Evolutionary conservation across 768 basidiomycete species (phyloP).

Genomic region (Lentinula guzmanii): DNA sequence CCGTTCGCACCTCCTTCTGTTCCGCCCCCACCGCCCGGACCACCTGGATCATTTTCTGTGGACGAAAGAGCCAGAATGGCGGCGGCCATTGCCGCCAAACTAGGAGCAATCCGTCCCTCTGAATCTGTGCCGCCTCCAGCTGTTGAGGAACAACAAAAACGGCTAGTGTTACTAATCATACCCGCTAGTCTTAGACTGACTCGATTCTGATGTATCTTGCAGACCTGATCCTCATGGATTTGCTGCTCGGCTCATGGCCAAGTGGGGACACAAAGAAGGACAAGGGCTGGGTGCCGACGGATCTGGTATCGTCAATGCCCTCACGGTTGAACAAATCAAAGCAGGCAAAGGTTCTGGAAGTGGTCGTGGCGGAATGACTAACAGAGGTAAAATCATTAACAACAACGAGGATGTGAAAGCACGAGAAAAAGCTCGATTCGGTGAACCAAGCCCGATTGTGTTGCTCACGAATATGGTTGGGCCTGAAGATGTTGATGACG

Average conservation of each 20-base stretch:
- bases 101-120: conserved; percentile 41
- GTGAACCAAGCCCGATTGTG: conserved; percentile 86
- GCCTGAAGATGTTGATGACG: conserved; percentile 78
- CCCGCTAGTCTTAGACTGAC: background rate
- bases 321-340: conserved; percentile 69
- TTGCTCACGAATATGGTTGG: conserved; percentile 89
- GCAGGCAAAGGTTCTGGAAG: conserved; percentile 30
- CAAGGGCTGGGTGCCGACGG: conserved; percentile 85
- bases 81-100: conserved; percentile 74
- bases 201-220: background rate
- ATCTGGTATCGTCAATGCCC: conserved; percentile 82
- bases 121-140: conserved; percentile 19
- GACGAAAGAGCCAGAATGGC: conserved; percentile 73
- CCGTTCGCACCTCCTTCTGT: conserved; percentile 62
- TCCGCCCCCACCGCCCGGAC: conserved; percentile 44
- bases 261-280: conserved; percentile 94
- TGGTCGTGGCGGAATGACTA: conserved; percentile 34
- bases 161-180: background rate
- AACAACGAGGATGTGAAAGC: conserved; percentile 79
- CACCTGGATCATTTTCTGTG: conserved; percentile 33
- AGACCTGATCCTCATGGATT: conserved; percentile 67
- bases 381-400: conserved; percentile 88
- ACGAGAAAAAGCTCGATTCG: conserved; percentile 77
- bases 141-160: conserved; percentile 22
- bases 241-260: conserved; percentile 87